Percentiles rank a stretch among this genome's conserved stretches.
Evolutionary conservation across 2,329 filamentous ascomycete species (phyloP).

Genomic region (Sordariomycetes sp.): DNA sequence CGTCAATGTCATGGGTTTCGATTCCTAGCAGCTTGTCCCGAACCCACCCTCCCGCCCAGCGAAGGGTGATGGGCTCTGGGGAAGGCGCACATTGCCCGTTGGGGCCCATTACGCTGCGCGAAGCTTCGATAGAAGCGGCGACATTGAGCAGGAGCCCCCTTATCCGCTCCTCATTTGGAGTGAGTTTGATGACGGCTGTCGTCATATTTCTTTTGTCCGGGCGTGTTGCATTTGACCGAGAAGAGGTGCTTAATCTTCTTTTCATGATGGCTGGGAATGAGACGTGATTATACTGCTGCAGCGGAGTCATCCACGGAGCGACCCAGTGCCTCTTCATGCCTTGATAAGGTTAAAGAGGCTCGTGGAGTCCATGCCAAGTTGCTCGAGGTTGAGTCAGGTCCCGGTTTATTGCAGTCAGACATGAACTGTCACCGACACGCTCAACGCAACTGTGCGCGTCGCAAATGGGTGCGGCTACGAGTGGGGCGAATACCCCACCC

Average conservation of each 20-base stretch:
- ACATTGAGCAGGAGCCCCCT: conserved; percentile 70
- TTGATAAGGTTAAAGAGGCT: neutral
- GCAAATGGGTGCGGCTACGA: no score
- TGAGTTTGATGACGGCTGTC: conserved; percentile 37
- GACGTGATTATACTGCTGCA: neutral
- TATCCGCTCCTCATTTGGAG: conserved; percentile 56
- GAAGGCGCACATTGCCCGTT: conserved; percentile 40
- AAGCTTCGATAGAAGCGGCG: conserved; percentile 36
- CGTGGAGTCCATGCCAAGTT: neutral
- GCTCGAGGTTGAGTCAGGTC: neutral
- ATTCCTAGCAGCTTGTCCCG: conserved; percentile 68
- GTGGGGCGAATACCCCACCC: no score
- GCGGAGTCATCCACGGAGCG: neutral
- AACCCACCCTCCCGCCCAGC: conserved; percentile 81
- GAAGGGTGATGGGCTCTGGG: conserved; percentile 45
- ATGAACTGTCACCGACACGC: neutral
- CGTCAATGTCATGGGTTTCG: conserved; percentile 69
- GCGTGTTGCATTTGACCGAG: neutral
- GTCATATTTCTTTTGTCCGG: neutral
- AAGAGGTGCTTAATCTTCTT: neutral
- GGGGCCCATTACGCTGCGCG: neutral
- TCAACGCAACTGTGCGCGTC: neutral
- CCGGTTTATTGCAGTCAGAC: neutral
- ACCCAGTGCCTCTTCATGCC: neutral
- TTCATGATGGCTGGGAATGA: neutral